These are phyloP conservation scores for Schizopora paradoxa DNA, from an alignment of 1,284 basidiomycete species.

Conservation along the genomic window DNA sequence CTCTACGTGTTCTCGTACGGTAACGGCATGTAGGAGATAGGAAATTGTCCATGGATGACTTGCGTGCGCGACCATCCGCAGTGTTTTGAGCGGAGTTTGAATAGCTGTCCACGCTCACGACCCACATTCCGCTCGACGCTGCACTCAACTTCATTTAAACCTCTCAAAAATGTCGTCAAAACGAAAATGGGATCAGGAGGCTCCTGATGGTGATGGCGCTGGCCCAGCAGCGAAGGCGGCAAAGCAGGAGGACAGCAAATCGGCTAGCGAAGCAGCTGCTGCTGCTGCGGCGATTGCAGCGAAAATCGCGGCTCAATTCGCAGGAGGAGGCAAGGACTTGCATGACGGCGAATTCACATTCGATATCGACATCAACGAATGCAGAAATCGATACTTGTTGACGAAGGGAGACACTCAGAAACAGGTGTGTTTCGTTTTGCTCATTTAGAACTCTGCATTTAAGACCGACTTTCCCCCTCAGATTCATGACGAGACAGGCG, in stretches of 20 bases:
- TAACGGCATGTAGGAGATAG: too few relatives aligned
- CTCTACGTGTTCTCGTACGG: too few relatives aligned
- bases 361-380: slow-evolving; percentile 97
- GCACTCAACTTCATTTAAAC: neutral
- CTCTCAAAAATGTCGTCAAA: slow-evolving; percentile 46
- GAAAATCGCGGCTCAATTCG: slow-evolving; percentile 85
- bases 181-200: slow-evolving; percentile 71
- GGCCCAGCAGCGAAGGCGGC: slow-evolving; percentile 40
- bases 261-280: slow-evolving; percentile 74
- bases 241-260: slow-evolving; percentile 54
- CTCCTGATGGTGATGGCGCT: slow-evolving; percentile 35
- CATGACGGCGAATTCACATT: slow-evolving; percentile 83
- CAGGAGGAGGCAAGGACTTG: slow-evolving; percentile 54
- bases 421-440: slow-evolving; percentile 58
- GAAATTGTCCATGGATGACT: too few relatives aligned
- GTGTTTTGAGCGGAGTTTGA: too few relatives aligned
- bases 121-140: too few relatives aligned
- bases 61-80: too few relatives aligned
- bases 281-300: slow-evolving; percentile 84
- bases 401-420: slow-evolving; percentile 92
- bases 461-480: slow-evolving; percentile 28
- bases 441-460: slow-evolving; percentile 5
- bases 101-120: too few relatives aligned
- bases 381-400: slow-evolving; percentile 91
- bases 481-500: slow-evolving; percentile 89